Evolutionary conservation across 495 filamentous ascomycete genomes (phyloP), one percentile per base, ranked within the genome.

Genomic region (Aspergillus campestris): DNA sequence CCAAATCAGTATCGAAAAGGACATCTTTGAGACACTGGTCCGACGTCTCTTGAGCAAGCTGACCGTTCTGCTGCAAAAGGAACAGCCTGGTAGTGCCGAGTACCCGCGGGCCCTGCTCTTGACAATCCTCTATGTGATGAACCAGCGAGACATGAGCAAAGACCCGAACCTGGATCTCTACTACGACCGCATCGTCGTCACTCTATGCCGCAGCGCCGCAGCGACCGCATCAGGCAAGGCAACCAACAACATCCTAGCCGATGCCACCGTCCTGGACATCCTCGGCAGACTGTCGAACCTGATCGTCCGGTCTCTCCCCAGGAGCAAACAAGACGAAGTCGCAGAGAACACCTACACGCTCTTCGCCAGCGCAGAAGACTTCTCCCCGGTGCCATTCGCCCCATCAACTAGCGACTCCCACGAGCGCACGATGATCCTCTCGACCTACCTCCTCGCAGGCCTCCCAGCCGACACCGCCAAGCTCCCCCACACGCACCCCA

Each of bases 21-120:
- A 79, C 30, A 71, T 86, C 27, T 86, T 86, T 52, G 79, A 84
- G 38, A 83, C 82, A 0, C 56, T 87, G n/a, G 68, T 87, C 41
- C 71, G 82, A 33, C 71, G 84, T 13, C 61, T 88, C 8, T 70
- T 83, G 47, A 84, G 80, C 57, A 86, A 82, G 48, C 52, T 86
- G n/a, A 69, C 76, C 29, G 47, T 76, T 9, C 61, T 82, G 14
- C 66, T 87, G 8, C 68, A 78, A 44, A 75, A 71, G 53, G 70
- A 75, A 31, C 66, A 77, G 31, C 51, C 58, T 14, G 67, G 62
- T 3, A 72, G 74, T 18, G 60, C 69, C 7, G 57, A 51, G 8
- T 87, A 86, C 53, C 68, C 79, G 12, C 63, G 66, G 15, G 75
- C 78, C 9, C 73, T 88, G 24, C 66, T 88, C 6, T 64, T 80